Evolutionary conservation across 108 stramenopile genomes (phyloP), one percentile per base, ranked within the genome.

Genomic region (Schizochytrium sp.): DNA sequence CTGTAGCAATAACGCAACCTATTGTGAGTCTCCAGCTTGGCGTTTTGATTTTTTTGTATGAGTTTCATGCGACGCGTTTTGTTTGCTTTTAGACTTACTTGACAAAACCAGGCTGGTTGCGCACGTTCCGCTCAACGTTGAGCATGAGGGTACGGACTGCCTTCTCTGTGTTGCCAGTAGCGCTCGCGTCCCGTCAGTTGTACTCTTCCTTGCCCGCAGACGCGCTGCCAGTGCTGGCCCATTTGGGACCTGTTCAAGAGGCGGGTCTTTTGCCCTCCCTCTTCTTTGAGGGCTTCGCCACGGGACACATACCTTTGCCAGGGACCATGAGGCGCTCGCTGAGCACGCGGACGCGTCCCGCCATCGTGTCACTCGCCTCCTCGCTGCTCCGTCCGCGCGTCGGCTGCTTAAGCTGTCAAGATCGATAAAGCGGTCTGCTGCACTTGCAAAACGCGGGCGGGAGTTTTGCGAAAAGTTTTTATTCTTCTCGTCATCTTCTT

Each of bases 291-390:
- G 51, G 6, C 76, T 29, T n/a, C 34, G 34, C 34, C 8, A 4
- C 21, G 21, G 63, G 10, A 10, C 18, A 83, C 76, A 16, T 28
- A 83, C 76, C 76, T 83, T 83, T 83, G 48, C 76, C 76, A 6
- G 76, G 76, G 6, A 34, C 23, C 76, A 83, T 83, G 48, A 83
- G 12, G 76, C 76, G 76, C 76, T 83, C 76, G 51, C 76, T 83
- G 18, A 83, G 76, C 76, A 83, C 76, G n/a, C 76, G 76, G 18
- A 83, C 76, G 48, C 76, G 76, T 12, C 76, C 76, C 28, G 76
- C 76, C 76, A 83, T 83, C 45, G 63, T 18, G 8, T 4, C 14
- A 4, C 55, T 57, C 55, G 55, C 55, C 16, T 16, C 14, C 55
- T 57, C 55, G 55, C 55, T 57, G 14, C 14, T 16, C 16, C 55